A percentile compares a stretch with the other conserved stretches of the same genome.
Evolutionary conservation across 164 flowering plant genomes (phyloP).

Genomic region (Magnolia officinalis): DNA sequence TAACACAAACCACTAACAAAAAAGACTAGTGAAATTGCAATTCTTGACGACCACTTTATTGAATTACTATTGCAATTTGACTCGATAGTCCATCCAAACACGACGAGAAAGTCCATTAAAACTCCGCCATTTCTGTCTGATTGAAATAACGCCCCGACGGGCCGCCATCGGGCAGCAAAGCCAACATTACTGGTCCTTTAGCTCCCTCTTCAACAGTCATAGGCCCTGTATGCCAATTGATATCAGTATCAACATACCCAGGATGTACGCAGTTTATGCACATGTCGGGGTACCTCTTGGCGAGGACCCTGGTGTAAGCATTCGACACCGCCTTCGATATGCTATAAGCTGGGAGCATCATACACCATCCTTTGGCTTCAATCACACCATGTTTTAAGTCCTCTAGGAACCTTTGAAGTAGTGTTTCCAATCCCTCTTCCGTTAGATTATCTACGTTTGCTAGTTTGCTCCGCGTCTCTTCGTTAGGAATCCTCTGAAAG

Average conservation of each 20-base stretch:
- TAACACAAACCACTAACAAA: no score
- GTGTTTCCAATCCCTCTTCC: constrained; percentile 36
- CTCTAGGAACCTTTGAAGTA: constrained; percentile 26
- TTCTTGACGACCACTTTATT: no score
- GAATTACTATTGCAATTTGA: no score
- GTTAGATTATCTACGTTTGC: constrained; percentile 29
- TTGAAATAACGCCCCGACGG: constrained; percentile 42
- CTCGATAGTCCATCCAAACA: no score
- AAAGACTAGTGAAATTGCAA: no score
- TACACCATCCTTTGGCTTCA: constrained; percentile 37
- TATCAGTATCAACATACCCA: constrained; percentile 40
- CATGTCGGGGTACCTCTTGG: constrained; percentile 34
- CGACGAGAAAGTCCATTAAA: background rate
- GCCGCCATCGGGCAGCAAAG: constrained; percentile 33
- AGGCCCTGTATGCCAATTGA: constrained; percentile 24
- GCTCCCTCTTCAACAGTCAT: constrained; percentile 42
- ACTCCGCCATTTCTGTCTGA: constrained; percentile 12
- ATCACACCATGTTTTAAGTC: constrained; percentile 28
- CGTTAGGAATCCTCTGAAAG: constrained; percentile 29
- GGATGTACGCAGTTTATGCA: constrained; percentile 40
- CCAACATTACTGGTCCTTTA: constrained; percentile 28
- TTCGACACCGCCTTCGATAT: constrained; percentile 37
- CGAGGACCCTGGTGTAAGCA: constrained; percentile 47
- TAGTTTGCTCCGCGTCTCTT: constrained; percentile 27
- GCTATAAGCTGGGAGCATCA: constrained; percentile 32